Evolutionary conservation across 139 green algal species (phyloP), one percentile per base, ranked within the genome.

Genomic region (Picochlorum sp.): DNA sequence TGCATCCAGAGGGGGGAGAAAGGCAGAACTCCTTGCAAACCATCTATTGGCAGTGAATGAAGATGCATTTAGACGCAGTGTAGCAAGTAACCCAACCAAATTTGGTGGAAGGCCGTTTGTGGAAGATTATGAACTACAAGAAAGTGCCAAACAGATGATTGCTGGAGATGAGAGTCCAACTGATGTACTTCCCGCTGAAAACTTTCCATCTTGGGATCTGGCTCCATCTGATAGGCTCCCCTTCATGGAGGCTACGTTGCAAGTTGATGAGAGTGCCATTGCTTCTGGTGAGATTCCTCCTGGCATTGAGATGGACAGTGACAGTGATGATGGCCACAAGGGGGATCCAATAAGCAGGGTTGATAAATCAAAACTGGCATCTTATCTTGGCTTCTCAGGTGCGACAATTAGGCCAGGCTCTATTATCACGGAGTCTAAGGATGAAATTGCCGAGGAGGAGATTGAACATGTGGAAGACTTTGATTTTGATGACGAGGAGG

Each of bases 41-140:
- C 62, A 80, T 58, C 78, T 84, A 47, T 34, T 80, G 52, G 58
- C 58, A 2, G 67, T 74, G 41, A 65, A 74, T 45, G 78, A 83
- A 38, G 37, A 68, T 14, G 51, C 65, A 15, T 81, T 78, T 45
- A 47, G 52, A 16, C 57, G 64, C 8, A 64, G 60, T 62, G 52
- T n/a, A 46, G 26, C 41, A 10, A 64, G 26, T 21, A 23, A 28
- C 6, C 15, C 68, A 26, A 30, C 68, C 60, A 61, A 28, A 44
- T 74, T 68, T 44, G 69, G 72, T 23, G 72, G 71, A 6, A 47
- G 71, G 3, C 20, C 65, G 6, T 65, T 45, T 65, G 11, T 34
- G 8, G 66, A 69, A 23, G 71, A 78, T 45, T 78, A 66, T 66
- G 30, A 38, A 20, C 21, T 63, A 16, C 24, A 26, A 18, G 30